Base-by-base conservation (phyloP, 768 basidiomycete species). In the Lentinus tigrinus region DNA sequence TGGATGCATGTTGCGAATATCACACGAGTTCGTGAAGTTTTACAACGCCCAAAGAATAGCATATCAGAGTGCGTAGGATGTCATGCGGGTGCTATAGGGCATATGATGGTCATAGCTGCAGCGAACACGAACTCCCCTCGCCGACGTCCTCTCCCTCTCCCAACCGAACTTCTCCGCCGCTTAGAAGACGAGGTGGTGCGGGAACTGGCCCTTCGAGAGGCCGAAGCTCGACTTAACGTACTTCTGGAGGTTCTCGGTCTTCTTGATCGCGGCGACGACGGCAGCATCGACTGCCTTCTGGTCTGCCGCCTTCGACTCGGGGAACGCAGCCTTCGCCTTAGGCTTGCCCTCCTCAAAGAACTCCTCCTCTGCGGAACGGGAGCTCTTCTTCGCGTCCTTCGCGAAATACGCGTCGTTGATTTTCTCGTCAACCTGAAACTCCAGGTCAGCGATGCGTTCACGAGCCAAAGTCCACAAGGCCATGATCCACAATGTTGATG, bases 261-360 rank as follows among this genome's bases (percentile, higher is more conserved):
- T 92, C 83, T 91, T 95, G 72, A 97, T 80, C 55, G 90, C 87
- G 59, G 86, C 84, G 63, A 98, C 74, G 67, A 99, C 75, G 42
- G 80, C 83, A 71, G 81, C 81, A 77, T 95, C 94, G 57, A 93
- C 76, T 62, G 78, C 84, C 83, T 95, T 97, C 81, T 99, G 97
- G 75, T 93, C 93, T 53, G 85, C 82, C 47, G 90, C 84, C 81
- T 93, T 94, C 70, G 90, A 82, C 68, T 88, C 90, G 23, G 95
- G 86, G 77, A 93, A 85, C 17, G 89, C 75, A 70, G 89, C 89
- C 80, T 93, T 95, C 70, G 83, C 82, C 78, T 94, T 93, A 63
- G 90, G 90, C 79, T 91, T 92, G 71, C 93, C 94, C 65, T 90
- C 93, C 70, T 87, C 84, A 72, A 99, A 98, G 83, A 98, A 99